Evolutionary conservation across 371 early-diverging fungal species (phyloP).

Genomic region (Syncephalastrum monosporum): DNA sequence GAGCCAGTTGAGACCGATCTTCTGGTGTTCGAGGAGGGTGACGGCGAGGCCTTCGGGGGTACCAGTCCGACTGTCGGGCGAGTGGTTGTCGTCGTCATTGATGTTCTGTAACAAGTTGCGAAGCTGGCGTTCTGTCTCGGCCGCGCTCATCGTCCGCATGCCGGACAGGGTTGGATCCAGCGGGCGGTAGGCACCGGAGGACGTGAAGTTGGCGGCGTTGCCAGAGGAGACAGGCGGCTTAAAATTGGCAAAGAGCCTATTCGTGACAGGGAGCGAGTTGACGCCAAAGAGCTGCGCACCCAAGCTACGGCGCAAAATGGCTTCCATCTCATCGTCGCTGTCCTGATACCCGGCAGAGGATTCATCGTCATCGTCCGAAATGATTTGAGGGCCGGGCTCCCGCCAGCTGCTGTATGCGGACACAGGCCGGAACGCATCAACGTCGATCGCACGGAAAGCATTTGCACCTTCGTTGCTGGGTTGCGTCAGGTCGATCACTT

Average conservation of each 20-base stretch:
- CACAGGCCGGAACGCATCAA: no score
- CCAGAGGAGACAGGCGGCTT: neutral
- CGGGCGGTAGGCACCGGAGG: no score
- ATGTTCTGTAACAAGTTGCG: slow-evolving; percentile 43
- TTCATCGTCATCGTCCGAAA: slow-evolving; percentile 3
- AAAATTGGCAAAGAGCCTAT: neutral
- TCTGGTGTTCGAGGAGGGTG: slow-evolving; percentile 62
- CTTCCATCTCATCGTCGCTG: slow-evolving; percentile 2
- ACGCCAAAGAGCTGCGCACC: no score
- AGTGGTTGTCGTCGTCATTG: slow-evolving; percentile 33
- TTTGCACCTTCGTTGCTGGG: no score
- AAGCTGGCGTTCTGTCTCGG: slow-evolving; percentile 39
- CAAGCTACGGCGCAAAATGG: neutral
- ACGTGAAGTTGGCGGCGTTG: no score
- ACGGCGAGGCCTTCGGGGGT: slow-evolving; percentile 51
- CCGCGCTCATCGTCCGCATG: slow-evolving; percentile 1
- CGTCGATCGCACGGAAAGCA: no score
- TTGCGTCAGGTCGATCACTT: slow-evolving; percentile 17
- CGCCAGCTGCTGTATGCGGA: neutral
- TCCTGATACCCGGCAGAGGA: no score
- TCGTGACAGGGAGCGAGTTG: no score
- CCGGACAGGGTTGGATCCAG: no score
- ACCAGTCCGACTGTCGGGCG: slow-evolving; percentile 46
- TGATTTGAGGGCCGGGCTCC: neutral
- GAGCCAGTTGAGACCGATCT: slow-evolving; percentile 66